Conservation (phyloP, 305 asterid species). For the Fraxinus xanthoxyloides region DNA sequence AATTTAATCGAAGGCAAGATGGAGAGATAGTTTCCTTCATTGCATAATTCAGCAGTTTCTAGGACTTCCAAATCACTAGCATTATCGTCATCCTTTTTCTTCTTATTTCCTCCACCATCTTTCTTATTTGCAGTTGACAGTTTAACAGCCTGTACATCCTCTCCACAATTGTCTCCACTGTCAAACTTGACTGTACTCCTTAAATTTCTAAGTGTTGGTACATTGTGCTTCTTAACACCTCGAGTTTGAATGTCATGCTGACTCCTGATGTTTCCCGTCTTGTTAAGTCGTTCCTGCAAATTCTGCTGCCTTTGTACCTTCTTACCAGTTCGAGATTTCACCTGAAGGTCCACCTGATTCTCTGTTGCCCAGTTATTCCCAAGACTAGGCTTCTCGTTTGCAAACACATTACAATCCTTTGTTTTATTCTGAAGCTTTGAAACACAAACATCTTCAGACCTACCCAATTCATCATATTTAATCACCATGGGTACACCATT, state of each 20-base stretch:
- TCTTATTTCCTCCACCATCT: background rate
- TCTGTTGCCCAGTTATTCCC: background rate
- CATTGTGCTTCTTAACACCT: background rate
- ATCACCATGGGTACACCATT: conserved; percentile 1
- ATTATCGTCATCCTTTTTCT: conserved; percentile 9
- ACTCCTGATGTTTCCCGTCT: background rate
- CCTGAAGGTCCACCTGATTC: background rate
- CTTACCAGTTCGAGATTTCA: background rate
- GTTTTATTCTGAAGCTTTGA: conserved; percentile 21
- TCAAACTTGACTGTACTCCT: background rate
- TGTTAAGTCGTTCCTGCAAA: background rate
- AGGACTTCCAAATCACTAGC: conserved; percentile 31
- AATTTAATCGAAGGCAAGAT: conserved; percentile 6
- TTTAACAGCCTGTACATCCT: background rate
- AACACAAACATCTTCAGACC: conserved; percentile 17
- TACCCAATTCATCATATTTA: conserved; percentile 21
- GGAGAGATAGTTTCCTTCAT: conserved; percentile 4
- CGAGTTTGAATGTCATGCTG: background rate
- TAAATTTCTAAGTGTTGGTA: background rate
- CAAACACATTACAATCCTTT: conserved; percentile 14
- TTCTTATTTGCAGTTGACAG: conserved; percentile 14
- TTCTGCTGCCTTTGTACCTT: background rate
- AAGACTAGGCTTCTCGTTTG: conserved; percentile 10
- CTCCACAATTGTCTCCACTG: background rate
- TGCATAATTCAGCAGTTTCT: conserved; percentile 18